Evolutionary conservation across 1,284 basidiomycete genomes (phyloP).

Genomic region (Neonothopanus nambi): DNA sequence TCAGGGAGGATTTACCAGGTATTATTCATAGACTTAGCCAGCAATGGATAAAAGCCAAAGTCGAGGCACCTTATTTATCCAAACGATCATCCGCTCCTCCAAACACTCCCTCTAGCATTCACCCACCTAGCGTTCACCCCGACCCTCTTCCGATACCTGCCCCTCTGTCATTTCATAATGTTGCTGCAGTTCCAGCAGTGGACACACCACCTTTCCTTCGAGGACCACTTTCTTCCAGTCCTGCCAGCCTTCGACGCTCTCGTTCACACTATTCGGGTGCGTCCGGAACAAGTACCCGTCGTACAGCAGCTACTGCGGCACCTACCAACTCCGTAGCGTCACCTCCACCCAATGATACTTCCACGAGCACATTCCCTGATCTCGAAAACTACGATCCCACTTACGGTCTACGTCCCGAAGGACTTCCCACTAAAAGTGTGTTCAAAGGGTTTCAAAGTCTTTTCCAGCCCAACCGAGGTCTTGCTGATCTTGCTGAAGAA

Average conservation of each 20-base stretch:
- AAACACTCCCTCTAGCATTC: constrained; percentile 21
- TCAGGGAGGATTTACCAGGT: constrained; percentile 93
- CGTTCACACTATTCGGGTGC: constrained; percentile 32
- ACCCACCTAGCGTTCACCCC: not conserved
- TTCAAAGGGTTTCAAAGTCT: constrained; percentile 75
- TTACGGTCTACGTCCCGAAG: constrained; percentile 94
- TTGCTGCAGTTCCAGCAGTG: constrained; percentile 17
- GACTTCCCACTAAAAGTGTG: constrained; percentile 73
- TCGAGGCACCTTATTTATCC: constrained; percentile 74
- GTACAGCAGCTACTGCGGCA: constrained; percentile 18
- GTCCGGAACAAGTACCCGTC: constrained; percentile 36
- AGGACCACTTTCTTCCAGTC: not conserved
- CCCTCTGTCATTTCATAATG: constrained; percentile 20
- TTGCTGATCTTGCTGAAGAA: constrained; percentile 80
- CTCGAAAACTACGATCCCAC: constrained; percentile 95
- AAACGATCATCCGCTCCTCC: constrained; percentile 42
- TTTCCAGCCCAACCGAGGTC: constrained; percentile 66
- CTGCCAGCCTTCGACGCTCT: constrained; percentile 1
- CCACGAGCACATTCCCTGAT: constrained; percentile 68
- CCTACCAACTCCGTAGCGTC: constrained; percentile 23
- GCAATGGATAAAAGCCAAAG: constrained; percentile 89
- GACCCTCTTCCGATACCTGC: constrained; percentile 3
- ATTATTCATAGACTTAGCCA: constrained; percentile 97
- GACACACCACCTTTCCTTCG: constrained; percentile 23
- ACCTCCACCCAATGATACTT: constrained; percentile 33